phyloP scores from a whole-genome alignment of 2,329 filamentous ascomycete species.

The Aspergillus sp. region DNA sequence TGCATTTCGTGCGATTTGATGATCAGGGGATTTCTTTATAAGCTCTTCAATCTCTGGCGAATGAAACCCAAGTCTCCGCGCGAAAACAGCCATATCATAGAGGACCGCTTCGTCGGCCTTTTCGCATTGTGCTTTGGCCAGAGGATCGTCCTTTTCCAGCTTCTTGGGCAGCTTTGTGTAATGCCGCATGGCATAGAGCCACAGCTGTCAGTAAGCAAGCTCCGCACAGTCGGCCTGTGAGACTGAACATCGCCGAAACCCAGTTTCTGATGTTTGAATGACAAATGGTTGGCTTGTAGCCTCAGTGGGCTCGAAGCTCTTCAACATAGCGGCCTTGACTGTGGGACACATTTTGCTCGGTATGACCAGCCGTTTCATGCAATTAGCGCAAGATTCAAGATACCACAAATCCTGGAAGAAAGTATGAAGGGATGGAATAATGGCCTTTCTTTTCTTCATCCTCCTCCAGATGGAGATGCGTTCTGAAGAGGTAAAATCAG shows the following conservation, averaged over 20 bases:
- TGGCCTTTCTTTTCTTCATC: constrained; percentile 1
- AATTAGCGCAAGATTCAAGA: constrained; percentile 9
- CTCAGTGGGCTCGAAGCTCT: background rate
- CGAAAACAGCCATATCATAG: no score
- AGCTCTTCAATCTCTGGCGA: no score
- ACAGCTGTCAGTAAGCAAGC: background rate
- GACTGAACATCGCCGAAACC: constrained; percentile 1
- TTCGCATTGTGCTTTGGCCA: no score
- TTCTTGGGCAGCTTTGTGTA: no score
- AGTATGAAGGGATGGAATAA: constrained; percentile 9
- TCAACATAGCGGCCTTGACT: constrained; percentile 2
- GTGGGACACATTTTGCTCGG: constrained; percentile 3
- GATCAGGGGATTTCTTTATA: no score
- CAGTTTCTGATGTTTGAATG: constrained; percentile 5
- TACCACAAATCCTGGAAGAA: constrained; percentile 11
- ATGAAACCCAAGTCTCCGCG: no score
- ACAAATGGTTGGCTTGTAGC: background rate
- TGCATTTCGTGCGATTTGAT: no score
- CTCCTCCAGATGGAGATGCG: constrained; percentile 3
- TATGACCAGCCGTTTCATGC: constrained; percentile 6
- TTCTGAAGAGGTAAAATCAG: constrained; percentile 4
- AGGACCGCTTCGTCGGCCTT: no score
- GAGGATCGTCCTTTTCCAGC: no score
- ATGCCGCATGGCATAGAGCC: no score
- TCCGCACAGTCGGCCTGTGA: constrained; percentile 1